phyloP scores from a whole-genome alignment of 2,329 filamentous ascomycete genomes.

The Apiospora rasikravindrae region DNA sequence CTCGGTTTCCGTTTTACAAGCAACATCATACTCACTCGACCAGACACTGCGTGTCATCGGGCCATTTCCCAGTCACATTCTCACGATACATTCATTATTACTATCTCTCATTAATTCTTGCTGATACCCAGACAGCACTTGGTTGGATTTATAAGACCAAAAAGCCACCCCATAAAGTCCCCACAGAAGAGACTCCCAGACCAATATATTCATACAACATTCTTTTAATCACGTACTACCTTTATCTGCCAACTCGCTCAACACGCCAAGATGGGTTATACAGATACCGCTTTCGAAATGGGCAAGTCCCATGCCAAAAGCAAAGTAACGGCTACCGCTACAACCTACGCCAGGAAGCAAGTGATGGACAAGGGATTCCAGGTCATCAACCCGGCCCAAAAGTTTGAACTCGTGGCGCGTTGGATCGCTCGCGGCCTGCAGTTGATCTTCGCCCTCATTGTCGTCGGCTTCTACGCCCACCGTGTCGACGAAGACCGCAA shows the following conservation, averaged over 20 bases:
- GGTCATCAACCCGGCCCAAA: background rate
- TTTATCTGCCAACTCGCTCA: background rate
- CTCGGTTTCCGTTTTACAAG: background rate
- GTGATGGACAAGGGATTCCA: slow-evolving; percentile 1
- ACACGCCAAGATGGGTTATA: background rate
- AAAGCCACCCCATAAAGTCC: background rate
- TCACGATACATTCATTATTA: slow-evolving; percentile 13
- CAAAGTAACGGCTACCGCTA: background rate
- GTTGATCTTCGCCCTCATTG: slow-evolving; percentile 71
- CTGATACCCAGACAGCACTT: background rate
- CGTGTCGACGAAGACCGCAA: slow-evolving; percentile 57
- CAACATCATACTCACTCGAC: slow-evolving; percentile 10
- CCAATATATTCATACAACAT: background rate
- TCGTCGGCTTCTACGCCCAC: slow-evolving; percentile 71
- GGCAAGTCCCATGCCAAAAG: slow-evolving; percentile 7
- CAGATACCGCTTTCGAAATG: slow-evolving; percentile 9
- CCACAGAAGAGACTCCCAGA: background rate
- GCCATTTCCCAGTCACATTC: background rate
- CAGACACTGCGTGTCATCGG: slow-evolving; percentile 12
- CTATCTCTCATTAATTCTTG: slow-evolving; percentile 10
- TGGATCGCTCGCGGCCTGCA: slow-evolving; percentile 65
- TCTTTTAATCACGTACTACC: background rate
- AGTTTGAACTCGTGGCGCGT: background rate
- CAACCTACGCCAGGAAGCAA: background rate
- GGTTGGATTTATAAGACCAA: background rate